Conservation (phyloP, 1,284 basidiomycete genomes). For the Boletus semigastroideus region DNA sequence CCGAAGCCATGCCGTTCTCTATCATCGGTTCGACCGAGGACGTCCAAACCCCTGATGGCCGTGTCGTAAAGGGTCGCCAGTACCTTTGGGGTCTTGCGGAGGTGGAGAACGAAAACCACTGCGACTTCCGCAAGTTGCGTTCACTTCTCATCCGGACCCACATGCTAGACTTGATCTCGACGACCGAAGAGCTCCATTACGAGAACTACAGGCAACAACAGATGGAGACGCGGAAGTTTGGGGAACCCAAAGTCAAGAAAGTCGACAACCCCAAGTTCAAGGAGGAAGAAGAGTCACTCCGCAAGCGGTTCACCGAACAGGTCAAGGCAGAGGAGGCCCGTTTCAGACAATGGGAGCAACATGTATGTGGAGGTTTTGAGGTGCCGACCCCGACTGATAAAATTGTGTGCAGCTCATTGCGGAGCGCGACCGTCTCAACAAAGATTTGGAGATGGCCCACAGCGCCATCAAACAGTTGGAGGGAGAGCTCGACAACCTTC, state of each 20-base stretch:
- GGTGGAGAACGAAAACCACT: slow-evolving; percentile 99
- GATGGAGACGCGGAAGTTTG: slow-evolving; percentile 99
- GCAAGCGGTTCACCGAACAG: slow-evolving; percentile 99
- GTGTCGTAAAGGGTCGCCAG: slow-evolving; percentile 94
- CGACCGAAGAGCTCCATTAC: slow-evolving; percentile 96
- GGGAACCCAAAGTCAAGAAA: slow-evolving; percentile 98
- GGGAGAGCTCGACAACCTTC: slow-evolving; percentile 84
- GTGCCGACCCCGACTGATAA: slow-evolving; percentile 15
- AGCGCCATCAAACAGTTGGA: slow-evolving; percentile 90
- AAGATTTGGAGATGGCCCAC: slow-evolving; percentile 92
- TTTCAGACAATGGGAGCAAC: slow-evolving; percentile 99
- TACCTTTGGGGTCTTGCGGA: slow-evolving; percentile 99
- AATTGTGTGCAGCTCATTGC: slow-evolving; percentile 76
- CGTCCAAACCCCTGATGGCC: slow-evolving; percentile 88
- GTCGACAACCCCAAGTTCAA: slow-evolving; percentile 99
- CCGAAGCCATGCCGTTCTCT: slow-evolving; percentile 94
- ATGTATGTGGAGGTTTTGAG: slow-evolving; percentile 54
- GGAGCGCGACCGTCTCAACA: slow-evolving; percentile 95
- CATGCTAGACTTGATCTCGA: slow-evolving; percentile 97
- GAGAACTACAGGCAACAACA: slow-evolving; percentile 98
- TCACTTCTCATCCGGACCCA: slow-evolving; percentile 96
- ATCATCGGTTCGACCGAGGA: slow-evolving; percentile 98
- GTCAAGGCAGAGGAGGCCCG: slow-evolving; percentile 98
- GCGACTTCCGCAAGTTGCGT: slow-evolving; percentile 98
- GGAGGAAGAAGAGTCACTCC: slow-evolving; percentile 95